Evolutionary conservation across 2,329 filamentous ascomycete species (phyloP).

Genomic region (Gnomoniopsis sp.): DNA sequence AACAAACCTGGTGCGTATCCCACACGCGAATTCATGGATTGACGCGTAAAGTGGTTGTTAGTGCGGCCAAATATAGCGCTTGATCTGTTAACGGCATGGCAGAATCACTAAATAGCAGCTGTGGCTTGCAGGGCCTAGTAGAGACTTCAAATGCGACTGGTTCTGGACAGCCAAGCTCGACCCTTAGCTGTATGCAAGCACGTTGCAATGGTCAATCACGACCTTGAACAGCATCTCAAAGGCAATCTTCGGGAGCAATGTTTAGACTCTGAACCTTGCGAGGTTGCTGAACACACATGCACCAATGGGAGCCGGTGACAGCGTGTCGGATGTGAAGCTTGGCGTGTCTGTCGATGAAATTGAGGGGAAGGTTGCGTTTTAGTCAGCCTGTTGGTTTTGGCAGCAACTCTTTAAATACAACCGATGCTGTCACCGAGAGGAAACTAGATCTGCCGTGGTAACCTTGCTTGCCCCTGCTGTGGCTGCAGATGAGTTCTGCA

Average conservation of each 20-base stretch:
- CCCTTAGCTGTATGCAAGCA: neutral
- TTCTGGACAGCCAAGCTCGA: neutral
- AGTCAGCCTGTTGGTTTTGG: neutral
- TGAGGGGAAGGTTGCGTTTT: neutral
- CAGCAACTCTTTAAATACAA: neutral
- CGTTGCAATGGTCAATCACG: neutral
- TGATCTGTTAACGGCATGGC: neutral
- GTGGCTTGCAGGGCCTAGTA: neutral
- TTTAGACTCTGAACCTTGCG: neutral
- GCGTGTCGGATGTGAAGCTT: too few relatives aligned
- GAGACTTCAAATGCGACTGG: neutral
- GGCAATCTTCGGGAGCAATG: neutral
- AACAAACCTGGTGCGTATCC: too few relatives aligned
- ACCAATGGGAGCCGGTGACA: too few relatives aligned
- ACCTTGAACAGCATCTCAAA: neutral
- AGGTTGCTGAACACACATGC: neutral
- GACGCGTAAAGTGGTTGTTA: neutral
- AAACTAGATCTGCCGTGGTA: too few relatives aligned
- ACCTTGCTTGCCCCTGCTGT: neutral
- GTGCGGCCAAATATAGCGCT: neutral
- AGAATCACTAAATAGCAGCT: neutral
- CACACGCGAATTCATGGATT: neutral
- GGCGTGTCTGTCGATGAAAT: too few relatives aligned
- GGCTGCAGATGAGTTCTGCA: neutral
- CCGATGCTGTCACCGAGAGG: neutral